Conservation (phyloP, 2,329 filamentous ascomycete genomes). For the Xylaria sp. region DNA sequence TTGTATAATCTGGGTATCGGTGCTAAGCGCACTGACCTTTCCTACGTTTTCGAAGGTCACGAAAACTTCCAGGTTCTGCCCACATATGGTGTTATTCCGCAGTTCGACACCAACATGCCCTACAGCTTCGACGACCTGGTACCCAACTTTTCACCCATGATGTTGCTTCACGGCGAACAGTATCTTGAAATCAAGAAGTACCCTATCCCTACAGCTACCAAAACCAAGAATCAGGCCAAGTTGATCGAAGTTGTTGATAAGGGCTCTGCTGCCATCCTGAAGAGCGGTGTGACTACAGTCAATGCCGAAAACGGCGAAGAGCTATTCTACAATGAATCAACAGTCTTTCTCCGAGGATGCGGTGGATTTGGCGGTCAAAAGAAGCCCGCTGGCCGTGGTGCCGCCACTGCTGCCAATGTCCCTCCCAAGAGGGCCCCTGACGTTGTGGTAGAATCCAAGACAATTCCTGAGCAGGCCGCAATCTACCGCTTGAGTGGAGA, state of each 20-base stretch:
- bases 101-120: constrained; percentile 83
- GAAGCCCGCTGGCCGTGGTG: constrained; percentile 81
- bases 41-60: constrained; percentile 88
- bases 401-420: constrained; percentile 81
- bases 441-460: constrained; percentile 84
- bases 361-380: constrained; percentile 89
- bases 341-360: constrained; percentile 90
- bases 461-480: constrained; percentile 89
- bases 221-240: constrained; percentile 78
- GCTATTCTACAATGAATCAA: constrained; percentile 95
- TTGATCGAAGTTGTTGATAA: constrained; percentile 97
- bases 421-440: constrained; percentile 83
- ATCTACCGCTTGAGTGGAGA: constrained; percentile 94
- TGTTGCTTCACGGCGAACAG: constrained; percentile 98
- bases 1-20: constrained; percentile 97
- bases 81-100: constrained; percentile 96
- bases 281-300: constrained; percentile 82
- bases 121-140: constrained; percentile 86
- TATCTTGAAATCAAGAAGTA: constrained; percentile 94
- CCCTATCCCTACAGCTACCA: constrained; percentile 87
- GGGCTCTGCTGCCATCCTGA: constrained; percentile 86
- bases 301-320: constrained; percentile 87
- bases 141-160: constrained; percentile 97
- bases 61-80: constrained; percentile 95
- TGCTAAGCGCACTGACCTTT: constrained; percentile 88